Evolutionary conservation across 2,329 filamentous ascomycete species (phyloP), one percentile per base, ranked within the genome.

Genomic region (Atkinsonella texensis): DNA sequence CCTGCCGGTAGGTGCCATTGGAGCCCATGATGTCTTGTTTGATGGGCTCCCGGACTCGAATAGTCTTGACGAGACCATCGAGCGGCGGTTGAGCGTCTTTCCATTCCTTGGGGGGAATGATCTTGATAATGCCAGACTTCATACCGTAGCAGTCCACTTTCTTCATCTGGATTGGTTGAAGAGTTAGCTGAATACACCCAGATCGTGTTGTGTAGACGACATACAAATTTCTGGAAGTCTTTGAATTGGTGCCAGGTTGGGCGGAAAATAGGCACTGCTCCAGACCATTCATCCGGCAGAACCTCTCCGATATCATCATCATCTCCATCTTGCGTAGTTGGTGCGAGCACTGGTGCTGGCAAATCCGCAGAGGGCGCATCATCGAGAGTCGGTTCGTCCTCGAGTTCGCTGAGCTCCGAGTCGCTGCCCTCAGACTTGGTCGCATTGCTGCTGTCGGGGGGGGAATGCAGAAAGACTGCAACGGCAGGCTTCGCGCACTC

Each of bases 1-100:
- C 88, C 67, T 98, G 93, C 38, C 91, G 91, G 65, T 96, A 98
- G 52, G 88, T 94, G 52, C 93, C 94, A 64, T 91, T 89, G 49
- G 87, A 89, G 42, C 93, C 93, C 75, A 94, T 91, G 61, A 98
- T 98, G 62, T 98, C 93, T 68, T 98, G 93, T 64, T 89, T 95
- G 65, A 98, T 97, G 3, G 93, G 93, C 58, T 98, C 94, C 68
- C 91, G 91, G 62, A 98, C 90, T 63, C 84, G 85, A 66, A 98
- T 87, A 55, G 85, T 84, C 70, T 96, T 97, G 57, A 98, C 80
- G 48, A 89, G 77, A 61, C 96, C 86, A 63, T 93, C 83, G 55
- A 96, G 80, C 39, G 79, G 74, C 15, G 87, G 87, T 39, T 93
- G 82, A 28, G 81, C 76, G 57, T 90, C 81, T 68, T 80, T 93